A percentile compares a stretch with the other conserved stretches of the same genome.
phyloP scores from a whole-genome alignment of 1,139 yeast genomes.

The Hansenula sp. region DNA sequence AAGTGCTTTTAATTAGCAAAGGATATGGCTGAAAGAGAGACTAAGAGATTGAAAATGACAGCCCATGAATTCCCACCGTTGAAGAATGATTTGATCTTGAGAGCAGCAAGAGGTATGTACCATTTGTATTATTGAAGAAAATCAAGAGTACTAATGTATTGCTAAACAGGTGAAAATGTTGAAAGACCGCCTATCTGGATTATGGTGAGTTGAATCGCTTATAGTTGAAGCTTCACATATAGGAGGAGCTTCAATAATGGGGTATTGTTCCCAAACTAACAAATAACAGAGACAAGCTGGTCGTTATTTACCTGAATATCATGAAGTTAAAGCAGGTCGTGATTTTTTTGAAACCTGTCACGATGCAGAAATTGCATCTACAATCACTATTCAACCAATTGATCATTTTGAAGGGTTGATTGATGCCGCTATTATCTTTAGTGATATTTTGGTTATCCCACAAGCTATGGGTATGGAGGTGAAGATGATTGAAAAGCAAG shows the following conservation, averaged over 20 bases:
- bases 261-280: no score
- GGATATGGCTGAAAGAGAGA: no score
- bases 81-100: constrained; percentile 80
- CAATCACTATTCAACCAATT: constrained; percentile 92
- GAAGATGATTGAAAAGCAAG: constrained; percentile 90
- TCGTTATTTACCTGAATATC: constrained; percentile 81
- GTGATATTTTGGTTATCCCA: constrained; percentile 93
- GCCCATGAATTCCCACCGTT: constrained; percentile 61
- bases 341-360: constrained; percentile 94
- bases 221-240: neutral
- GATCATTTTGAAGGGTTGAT: constrained; percentile 83
- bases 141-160: constrained; percentile 9
- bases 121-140: neutral
- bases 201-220: constrained; percentile 79
- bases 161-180: constrained; percentile 52
- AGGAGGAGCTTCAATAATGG: no score
- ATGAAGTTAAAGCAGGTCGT: constrained; percentile 76
- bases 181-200: constrained; percentile 99
- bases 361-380: constrained; percentile 90
- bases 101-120: constrained; percentile 68
- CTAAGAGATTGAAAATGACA: constrained; percentile 4
- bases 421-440: constrained; percentile 95
- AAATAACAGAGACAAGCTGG: constrained; percentile 36
- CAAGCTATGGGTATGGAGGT: constrained; percentile 98
- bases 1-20: no score